phyloP scores from a whole-genome alignment of 176 grass and related monocot genomes.

The Oryza brachyantha region DNA sequence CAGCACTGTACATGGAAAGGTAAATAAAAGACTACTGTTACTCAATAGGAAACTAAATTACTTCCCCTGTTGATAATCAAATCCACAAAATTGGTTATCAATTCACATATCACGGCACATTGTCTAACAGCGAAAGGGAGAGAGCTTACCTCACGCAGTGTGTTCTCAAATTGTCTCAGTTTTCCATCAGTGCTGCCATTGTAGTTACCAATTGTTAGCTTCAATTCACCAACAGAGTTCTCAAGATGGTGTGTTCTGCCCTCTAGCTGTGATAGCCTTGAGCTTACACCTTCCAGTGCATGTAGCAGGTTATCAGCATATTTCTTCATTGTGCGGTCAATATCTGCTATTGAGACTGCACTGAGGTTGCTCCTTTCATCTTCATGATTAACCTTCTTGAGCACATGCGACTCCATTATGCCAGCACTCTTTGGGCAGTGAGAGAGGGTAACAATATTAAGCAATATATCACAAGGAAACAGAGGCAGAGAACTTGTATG shows the following conservation, averaged over 20 bases:
- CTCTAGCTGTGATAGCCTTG: conserved; percentile 72
- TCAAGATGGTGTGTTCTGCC: conserved; percentile 68
- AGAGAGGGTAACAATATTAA: conserved; percentile 4
- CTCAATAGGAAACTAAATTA: background rate
- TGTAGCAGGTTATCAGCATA: conserved; percentile 77
- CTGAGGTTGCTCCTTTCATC: conserved; percentile 52
- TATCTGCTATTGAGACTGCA: conserved; percentile 54
- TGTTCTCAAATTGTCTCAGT: conserved; percentile 82
- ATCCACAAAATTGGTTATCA: background rate
- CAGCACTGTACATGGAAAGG: background rate
- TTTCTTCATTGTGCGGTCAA: conserved; percentile 84
- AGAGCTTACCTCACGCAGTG: conserved; percentile 65
- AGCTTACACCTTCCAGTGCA: conserved; percentile 73
- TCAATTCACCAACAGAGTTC: conserved; percentile 65
- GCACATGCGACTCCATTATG: conserved; percentile 46
- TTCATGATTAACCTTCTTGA: conserved; percentile 51
- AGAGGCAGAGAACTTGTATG: background rate
- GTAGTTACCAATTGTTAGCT: conserved; percentile 56
- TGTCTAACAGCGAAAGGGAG: background rate
- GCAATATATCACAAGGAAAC: conserved; percentile 13
- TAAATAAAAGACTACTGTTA: conserved; percentile 4
- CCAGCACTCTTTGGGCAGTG: conserved; percentile 40
- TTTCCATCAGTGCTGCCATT: conserved; percentile 80
- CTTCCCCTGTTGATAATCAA: conserved; percentile 3
- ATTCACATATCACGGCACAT: background rate